Evolutionary conservation across 2,329 filamentous ascomycete species (phyloP).

Genomic region (Thermothelomyces thermophilus): DNA sequence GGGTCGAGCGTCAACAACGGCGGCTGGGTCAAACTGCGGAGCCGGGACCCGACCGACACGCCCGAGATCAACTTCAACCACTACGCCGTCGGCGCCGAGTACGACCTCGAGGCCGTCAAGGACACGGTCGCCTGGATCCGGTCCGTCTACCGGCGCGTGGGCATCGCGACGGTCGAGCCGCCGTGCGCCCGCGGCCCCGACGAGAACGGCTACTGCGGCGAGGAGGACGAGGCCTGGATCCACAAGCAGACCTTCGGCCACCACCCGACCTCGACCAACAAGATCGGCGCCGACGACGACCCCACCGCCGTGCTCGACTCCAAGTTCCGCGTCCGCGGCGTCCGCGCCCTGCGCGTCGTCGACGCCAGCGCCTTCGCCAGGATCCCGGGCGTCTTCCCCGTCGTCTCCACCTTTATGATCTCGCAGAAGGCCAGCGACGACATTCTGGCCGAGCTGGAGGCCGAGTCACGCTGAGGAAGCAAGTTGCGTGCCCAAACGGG

Average conservation of each 20-base stretch:
- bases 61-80: constrained; percentile 56
- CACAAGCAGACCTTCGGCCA: constrained; percentile 47
- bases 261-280: constrained; percentile 49
- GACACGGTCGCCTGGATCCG: constrained; percentile 20
- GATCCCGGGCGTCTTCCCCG: constrained; percentile 43
- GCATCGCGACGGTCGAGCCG: constrained; percentile 22
- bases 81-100: constrained; percentile 22
- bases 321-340: constrained; percentile 51
- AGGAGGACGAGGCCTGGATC: constrained; percentile 33
- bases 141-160: constrained; percentile 17
- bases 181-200: constrained; percentile 13
- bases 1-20: constrained; percentile 43
- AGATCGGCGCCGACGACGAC: constrained; percentile 50
- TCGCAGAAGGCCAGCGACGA: constrained; percentile 56
- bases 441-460: constrained; percentile 34
- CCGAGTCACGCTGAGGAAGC: not conserved
- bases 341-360: constrained; percentile 51
- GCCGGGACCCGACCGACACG: constrained; percentile 52
- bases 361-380: constrained; percentile 45
- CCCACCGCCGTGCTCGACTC: constrained; percentile 50
- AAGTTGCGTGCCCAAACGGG: too few species aligned
- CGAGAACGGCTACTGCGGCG: constrained; percentile 22
- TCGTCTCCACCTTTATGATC: constrained; percentile 49
- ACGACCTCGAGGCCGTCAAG: constrained; percentile 22
- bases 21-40: constrained; percentile 54